phyloP scores from a whole-genome alignment of 164 flowering plant species.

The Magnolia officinalis region DNA sequence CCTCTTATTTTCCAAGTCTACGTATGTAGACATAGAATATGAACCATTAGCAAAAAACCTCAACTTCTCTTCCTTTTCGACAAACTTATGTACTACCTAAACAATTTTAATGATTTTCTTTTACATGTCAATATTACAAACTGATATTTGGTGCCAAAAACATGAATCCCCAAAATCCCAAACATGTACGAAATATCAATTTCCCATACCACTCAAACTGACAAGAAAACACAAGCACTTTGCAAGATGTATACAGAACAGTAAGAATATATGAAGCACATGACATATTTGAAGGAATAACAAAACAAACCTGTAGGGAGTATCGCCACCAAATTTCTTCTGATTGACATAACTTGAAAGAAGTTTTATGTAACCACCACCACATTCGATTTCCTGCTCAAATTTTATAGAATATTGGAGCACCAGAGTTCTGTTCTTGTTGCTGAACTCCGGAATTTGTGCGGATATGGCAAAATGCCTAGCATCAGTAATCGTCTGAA shows the following conservation, averaged over 20 bases:
- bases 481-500: constrained; percentile 70
- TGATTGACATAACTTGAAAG: constrained; percentile 83
- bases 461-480: constrained; percentile 78
- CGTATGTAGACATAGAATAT: too few species aligned
- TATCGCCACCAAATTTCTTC: constrained; percentile 88
- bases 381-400: constrained; percentile 91
- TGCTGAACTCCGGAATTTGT: constrained; percentile 70
- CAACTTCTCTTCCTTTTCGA: background rate
- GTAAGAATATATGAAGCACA: background rate
- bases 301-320: constrained; percentile 69
- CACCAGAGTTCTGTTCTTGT: constrained; percentile 71
- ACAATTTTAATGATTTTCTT: too few species aligned
- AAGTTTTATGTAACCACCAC: constrained; percentile 88
- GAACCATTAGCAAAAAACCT: background rate
- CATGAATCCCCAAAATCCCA: too few species aligned
- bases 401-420: constrained; percentile 73
- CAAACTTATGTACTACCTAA: background rate
- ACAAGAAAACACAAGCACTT: too few species aligned
- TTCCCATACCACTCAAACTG: too few species aligned
- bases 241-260: too few species aligned
- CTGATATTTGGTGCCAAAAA: too few species aligned
- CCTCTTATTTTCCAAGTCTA: background rate
- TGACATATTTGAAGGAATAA: background rate
- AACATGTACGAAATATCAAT: too few species aligned
- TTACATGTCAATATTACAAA: too few species aligned